phyloP scores from a whole-genome alignment of 2,329 filamentous ascomycete genomes.

The Didymella glomerata region DNA sequence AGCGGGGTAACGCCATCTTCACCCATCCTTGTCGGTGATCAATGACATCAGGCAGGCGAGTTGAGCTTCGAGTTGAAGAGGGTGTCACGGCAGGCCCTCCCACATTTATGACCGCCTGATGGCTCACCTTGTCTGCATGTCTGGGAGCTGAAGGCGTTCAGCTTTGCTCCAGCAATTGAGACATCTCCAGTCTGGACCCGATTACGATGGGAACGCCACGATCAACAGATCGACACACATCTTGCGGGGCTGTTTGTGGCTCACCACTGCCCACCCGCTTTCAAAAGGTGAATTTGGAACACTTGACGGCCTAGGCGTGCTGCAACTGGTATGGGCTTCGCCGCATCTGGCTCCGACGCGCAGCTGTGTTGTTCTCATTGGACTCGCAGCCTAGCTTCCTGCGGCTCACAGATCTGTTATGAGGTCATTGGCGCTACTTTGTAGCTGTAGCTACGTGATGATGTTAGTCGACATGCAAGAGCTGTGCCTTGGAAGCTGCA shows the following conservation, averaged over 20 bases:
- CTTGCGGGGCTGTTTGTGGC: constrained; percentile 12
- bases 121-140: not conserved
- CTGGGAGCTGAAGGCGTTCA: not conserved
- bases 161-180: not conserved
- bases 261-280: constrained; percentile 5
- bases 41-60: constrained; percentile 11
- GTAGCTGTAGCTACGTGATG: constrained; percentile 25
- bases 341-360: constrained; percentile 23
- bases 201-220: not conserved
- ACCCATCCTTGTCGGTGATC: constrained; percentile 16
- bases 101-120: constrained; percentile 1
- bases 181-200: not conserved
- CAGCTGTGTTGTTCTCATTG: constrained; percentile 25
- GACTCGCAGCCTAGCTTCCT: constrained; percentile 28
- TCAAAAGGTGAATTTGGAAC: constrained; percentile 10
- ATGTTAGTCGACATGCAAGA: constrained; percentile 26
- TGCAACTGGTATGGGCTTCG: constrained; percentile 25
- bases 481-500: constrained; percentile 37
- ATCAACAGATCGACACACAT: constrained; percentile 8
- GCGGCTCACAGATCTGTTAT: constrained; percentile 18
- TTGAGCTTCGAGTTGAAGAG: not conserved
- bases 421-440: constrained; percentile 21
- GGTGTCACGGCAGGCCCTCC: not conserved
- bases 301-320: constrained; percentile 2
- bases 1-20: constrained; percentile 14